Evolutionary conservation across 495 filamentous ascomycete species (phyloP), one percentile per base, ranked within the genome.

Genomic region (Paragyromitra xinjiangensis): DNA sequence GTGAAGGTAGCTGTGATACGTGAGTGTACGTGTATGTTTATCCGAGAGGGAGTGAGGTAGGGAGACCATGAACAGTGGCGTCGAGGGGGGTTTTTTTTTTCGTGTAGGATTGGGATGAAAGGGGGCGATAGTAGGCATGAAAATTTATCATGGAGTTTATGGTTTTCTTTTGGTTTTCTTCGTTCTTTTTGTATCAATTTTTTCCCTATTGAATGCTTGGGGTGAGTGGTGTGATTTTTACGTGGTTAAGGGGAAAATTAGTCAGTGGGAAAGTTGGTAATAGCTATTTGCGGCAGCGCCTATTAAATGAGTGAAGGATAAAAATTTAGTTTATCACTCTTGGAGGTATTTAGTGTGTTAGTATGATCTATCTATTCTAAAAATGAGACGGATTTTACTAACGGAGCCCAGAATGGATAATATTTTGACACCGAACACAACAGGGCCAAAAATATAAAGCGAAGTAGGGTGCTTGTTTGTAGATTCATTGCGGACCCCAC

Each of bases 81-180:
- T 66, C 62, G 9, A 51, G 69, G 50, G 9, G 62, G 69, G 50
- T 59, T 73, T 61, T 34, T 34, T 34, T 64, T 24, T 75, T 48
- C 29, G 64, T 70, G 64, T 34, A 48, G 53, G 67, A 39, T 59
- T 63, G 44, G 51, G 59, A 12, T 19, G 24, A 19, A 12, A 29
- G 24, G 39, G 39, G 26, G 3, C 6, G 45, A 44, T 63, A 61
- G 53, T 69, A 61, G 40, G 65, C 39, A 65, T 58, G 58, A 58
- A 76, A 40, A 64, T 62, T 45, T 22, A 55, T 65, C 48, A 65
- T 26, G 71, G 73, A 72, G 68, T 76, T 71, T 59, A 72, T 64
- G 19, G 67, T 51, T 64, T 71, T 51, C 40, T 45, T 71, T 69
- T 70, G 37, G 37, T 29, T 26, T 58, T 69, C 39, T 14, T 61